Evolutionary conservation across 2,329 filamentous ascomycete species (phyloP), one percentile per base, ranked within the genome.

Genomic region (Botrytis porri): DNA sequence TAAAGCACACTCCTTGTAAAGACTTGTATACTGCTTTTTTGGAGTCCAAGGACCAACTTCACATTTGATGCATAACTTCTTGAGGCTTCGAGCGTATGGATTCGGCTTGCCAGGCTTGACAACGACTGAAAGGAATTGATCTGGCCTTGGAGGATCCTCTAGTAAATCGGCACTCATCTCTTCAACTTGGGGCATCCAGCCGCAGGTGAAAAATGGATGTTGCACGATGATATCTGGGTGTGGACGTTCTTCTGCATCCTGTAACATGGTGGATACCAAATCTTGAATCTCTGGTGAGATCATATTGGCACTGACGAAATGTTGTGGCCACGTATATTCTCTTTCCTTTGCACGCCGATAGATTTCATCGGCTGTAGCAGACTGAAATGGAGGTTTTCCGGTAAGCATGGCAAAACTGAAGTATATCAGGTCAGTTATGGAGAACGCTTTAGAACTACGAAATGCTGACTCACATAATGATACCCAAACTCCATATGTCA

Each of bases 401-500:
- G 96, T 96, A 64, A 98, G 92, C 89, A 99, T 95, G 66, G 96
- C 97, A 83, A 97, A 98, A 82, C 92, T 94, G 77, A 3, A 54
- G 22, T 35, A 45, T 4, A 16, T 25, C 41, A 48, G 32, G 75
- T 82, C 48, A 83, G 81, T 72, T 73, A 61, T 74, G 77, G 75
- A 75, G 72, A 74, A n/a, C n/a, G n/a, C 48, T 41, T 43, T n/a
- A 57, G 7, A 22, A 25, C 10, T 35, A 48, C 32, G 35, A 45
- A 51, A 41, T 45, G 35, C 29, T 32, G 48, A 79, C 90, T 85
- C 84, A 95, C 90, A 97, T 94, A 81, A 99, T 99, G 77, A 99
- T 96, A 32, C 97, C 96, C 80, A 99, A 87, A 62, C 95, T 97
- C 97, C 97, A 99, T 72, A 99, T 93, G 81, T 99, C 96, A 5